phyloP scores from a whole-genome alignment of 257 asterid species.

The Forsythia suspensa region DNA sequence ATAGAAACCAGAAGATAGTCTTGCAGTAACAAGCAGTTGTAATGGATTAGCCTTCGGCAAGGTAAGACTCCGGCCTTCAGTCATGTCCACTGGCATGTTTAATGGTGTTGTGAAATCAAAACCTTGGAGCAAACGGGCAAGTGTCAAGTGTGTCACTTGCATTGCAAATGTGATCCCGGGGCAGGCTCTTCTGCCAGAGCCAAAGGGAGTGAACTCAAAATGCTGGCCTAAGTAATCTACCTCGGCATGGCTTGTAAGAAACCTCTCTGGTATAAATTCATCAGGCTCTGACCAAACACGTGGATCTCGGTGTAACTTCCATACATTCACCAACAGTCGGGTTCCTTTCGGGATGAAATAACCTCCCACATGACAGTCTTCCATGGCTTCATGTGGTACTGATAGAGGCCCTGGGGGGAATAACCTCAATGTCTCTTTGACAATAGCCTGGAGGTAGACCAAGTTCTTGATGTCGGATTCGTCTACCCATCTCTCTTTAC shows the following conservation, averaged over 20 bases:
- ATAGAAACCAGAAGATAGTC: conserved; percentile 25
- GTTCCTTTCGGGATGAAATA: conserved; percentile 42
- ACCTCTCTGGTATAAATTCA: conserved; percentile 48
- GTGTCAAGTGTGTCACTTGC: conserved; percentile 39
- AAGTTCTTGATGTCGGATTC: conserved; percentile 48
- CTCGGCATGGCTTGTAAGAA: conserved; percentile 34
- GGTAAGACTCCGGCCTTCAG: conserved; percentile 43
- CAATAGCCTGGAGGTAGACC: conserved; percentile 47
- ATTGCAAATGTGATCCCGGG: conserved; percentile 47
- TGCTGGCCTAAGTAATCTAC: conserved; percentile 42
- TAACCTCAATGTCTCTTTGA: conserved; percentile 52
- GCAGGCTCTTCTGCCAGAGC: conserved; percentile 53
- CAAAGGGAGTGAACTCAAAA: conserved; percentile 57
- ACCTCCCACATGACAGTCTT: conserved; percentile 43
- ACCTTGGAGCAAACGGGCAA: conserved; percentile 55
- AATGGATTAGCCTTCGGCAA: conserved; percentile 43
- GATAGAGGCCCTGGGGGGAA: conserved; percentile 52
- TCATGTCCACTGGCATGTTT: conserved; percentile 43
- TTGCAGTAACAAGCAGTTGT: conserved; percentile 33
- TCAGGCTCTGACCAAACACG: conserved; percentile 47
- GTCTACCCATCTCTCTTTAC: conserved; percentile 50
- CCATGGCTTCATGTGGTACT: conserved; percentile 38
- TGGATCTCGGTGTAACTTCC: conserved; percentile 60
- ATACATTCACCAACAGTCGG: conserved; percentile 34
- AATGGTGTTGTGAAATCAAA: conserved; percentile 31